Conservation (phyloP, 345 rosid species). For the Hibiscus syriacus region DNA sequence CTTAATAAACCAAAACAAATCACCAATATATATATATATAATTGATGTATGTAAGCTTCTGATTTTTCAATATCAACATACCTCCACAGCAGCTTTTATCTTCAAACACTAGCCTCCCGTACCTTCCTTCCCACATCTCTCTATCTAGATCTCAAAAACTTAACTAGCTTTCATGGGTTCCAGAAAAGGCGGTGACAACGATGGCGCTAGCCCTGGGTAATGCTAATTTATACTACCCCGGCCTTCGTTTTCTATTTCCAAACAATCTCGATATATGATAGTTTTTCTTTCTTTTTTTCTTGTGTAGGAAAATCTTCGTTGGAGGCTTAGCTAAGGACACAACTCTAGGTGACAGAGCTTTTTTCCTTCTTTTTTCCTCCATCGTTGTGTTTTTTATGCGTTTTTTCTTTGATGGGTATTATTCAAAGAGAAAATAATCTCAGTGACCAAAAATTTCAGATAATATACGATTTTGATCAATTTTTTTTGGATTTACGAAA, state of each 20-base stretch:
- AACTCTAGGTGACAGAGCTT: constrained; percentile 32
- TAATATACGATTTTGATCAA: too few relatives aligned
- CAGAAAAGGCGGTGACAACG: background rate
- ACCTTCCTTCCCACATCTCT: background rate
- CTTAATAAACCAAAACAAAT: too few relatives aligned
- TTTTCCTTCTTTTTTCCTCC: background rate
- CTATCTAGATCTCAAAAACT: background rate
- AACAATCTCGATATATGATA: background rate
- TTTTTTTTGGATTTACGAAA: too few relatives aligned
- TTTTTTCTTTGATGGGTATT: background rate
- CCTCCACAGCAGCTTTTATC: background rate
- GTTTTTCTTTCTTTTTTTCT: background rate
- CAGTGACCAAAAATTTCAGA: too few relatives aligned
- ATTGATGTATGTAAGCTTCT: too few relatives aligned
- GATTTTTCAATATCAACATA: too few relatives aligned
- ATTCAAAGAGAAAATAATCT: too few relatives aligned
- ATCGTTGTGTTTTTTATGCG: background rate
- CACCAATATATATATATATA: too few relatives aligned
- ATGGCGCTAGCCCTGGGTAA: constrained; percentile 17
- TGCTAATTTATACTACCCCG: background rate
- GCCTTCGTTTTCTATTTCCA: background rate
- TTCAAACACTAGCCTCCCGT: background rate
- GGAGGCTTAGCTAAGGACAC: constrained; percentile 86
- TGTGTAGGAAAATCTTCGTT: constrained; percentile 64
- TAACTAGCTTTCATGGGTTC: constrained; percentile 9